Evolutionary conservation across 352 stramenopile species (phyloP).

Genomic region (Phytopythium cucurbitacearum): DNA sequence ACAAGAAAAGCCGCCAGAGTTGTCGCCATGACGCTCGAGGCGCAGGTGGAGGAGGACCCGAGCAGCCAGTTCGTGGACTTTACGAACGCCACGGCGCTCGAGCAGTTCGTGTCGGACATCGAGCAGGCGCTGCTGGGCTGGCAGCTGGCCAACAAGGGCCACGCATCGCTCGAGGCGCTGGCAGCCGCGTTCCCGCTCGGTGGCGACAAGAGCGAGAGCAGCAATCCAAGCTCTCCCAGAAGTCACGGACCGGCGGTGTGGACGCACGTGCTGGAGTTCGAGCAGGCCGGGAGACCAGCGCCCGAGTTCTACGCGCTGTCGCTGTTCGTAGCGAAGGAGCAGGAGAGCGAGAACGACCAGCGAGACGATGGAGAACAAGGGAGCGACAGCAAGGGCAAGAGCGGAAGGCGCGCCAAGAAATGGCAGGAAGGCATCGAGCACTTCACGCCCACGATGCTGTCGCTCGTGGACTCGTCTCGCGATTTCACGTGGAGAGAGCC

Average conservation of each 20-base stretch:
- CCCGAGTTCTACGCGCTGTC: constrained; percentile 43
- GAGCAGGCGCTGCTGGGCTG: constrained; percentile 73
- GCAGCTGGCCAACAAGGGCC: constrained; percentile 61
- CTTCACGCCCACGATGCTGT: constrained; percentile 79
- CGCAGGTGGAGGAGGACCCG: constrained; percentile 79
- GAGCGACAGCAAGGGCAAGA: not conserved
- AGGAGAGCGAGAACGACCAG: not conserved
- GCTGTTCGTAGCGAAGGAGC: constrained; percentile 23
- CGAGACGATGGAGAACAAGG: no score
- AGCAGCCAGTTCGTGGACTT: constrained; percentile 86
- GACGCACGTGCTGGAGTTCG: constrained; percentile 32
- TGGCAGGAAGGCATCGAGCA: constrained; percentile 68
- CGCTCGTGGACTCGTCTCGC: constrained; percentile 39
- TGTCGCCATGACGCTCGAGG: constrained; percentile 6
- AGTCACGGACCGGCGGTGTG: constrained; percentile 18
- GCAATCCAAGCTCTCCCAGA: not conserved
- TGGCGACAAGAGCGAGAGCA: no score
- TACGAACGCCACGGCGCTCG: constrained; percentile 74
- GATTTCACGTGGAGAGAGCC: constrained; percentile 37
- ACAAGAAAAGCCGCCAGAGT: constrained; percentile 9
- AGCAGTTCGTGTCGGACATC: constrained; percentile 75
- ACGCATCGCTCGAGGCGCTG: constrained; percentile 41
- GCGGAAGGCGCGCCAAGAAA: constrained; percentile 22
- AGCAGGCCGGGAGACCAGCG: constrained; percentile 6
- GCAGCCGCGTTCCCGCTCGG: constrained; percentile 9